Conservation (phyloP, 148 eudicot genomes). For the Beta vulgaris region DNA sequence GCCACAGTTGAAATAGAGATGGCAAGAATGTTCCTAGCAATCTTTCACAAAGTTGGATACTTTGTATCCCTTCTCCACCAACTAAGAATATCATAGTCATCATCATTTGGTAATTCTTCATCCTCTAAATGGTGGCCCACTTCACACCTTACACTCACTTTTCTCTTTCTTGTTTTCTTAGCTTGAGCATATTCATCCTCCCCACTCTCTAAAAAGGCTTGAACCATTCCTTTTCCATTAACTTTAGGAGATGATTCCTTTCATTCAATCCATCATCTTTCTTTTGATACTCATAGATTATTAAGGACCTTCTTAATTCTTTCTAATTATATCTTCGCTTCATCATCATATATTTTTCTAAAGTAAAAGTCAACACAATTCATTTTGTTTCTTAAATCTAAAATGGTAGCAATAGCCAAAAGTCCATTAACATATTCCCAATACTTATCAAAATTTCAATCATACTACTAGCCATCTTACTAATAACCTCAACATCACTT, state of each 20-base stretch:
- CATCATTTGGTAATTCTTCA: neutral
- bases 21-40: slow-evolving; percentile 12
- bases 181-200: neutral
- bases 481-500: neutral
- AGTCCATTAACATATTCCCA: neutral
- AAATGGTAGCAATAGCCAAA: neutral
- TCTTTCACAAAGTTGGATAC: slow-evolving; percentile 16
- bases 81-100: neutral
- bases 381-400: slow-evolving; percentile 1
- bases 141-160: neutral
- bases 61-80: neutral
- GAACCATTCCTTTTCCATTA: neutral
- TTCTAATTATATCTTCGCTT: too few relatives aligned
- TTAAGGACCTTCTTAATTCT: too few relatives aligned
- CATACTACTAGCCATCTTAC: neutral
- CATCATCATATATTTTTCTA: too few relatives aligned
- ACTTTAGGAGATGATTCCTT: neutral
- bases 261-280: too few relatives aligned
- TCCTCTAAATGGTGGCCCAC: slow-evolving; percentile 8
- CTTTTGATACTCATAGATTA: too few relatives aligned
- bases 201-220: neutral
- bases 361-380: neutral
- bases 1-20: slow-evolving; percentile 13
- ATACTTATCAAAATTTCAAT: neutral
- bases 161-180: neutral